These are phyloP conservation scores for Aureobasidium sp. DNA, from an alignment of 2,329 filamentous ascomycete genomes.

Conservation along the genomic window DNA sequence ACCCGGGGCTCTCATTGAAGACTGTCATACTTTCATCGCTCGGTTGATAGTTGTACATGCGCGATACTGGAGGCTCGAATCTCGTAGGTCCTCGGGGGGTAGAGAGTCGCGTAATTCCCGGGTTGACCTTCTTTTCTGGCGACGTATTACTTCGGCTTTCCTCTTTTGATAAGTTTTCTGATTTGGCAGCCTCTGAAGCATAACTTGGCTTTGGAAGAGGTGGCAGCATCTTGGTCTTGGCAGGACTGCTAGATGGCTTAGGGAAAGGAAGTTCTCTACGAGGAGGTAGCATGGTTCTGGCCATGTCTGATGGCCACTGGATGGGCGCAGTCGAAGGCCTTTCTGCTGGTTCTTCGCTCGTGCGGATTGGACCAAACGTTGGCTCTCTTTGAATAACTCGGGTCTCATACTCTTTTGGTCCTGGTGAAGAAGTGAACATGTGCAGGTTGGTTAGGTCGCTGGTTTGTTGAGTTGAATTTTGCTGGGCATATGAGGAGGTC, in stretches of 20 bases:
- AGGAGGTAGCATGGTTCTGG: not conserved
- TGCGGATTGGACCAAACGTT: conserved; percentile 4
- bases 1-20: not conserved
- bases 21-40: not conserved
- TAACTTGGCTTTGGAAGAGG: conserved; percentile 32
- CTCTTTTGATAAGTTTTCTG: not conserved
- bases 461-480: not conserved
- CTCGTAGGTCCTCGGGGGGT: conserved; percentile 10
- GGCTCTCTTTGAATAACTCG: not conserved
- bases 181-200: not conserved
- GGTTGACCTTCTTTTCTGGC: not conserved
- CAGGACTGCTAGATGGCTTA: conserved; percentile 1
- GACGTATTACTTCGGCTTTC: not conserved
- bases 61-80: conserved; percentile 5
- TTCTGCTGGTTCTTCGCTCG: not conserved
- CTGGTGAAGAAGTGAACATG: not conserved
- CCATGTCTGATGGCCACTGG: conserved; percentile 8
- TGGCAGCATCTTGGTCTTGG: conserved; percentile 21
- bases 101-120: not conserved
- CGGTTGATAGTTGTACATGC: not conserved
- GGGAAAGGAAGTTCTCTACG: conserved; percentile 9
- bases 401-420: not conserved
- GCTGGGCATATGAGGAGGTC: not conserved
- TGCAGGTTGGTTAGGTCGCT: not conserved
- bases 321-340: conserved; percentile 3